Percentiles rank a stretch among this genome's conserved stretches.
Conservation (phyloP, 345 rosid genomes). For the Euphorbia pulcherrima region DNA sequence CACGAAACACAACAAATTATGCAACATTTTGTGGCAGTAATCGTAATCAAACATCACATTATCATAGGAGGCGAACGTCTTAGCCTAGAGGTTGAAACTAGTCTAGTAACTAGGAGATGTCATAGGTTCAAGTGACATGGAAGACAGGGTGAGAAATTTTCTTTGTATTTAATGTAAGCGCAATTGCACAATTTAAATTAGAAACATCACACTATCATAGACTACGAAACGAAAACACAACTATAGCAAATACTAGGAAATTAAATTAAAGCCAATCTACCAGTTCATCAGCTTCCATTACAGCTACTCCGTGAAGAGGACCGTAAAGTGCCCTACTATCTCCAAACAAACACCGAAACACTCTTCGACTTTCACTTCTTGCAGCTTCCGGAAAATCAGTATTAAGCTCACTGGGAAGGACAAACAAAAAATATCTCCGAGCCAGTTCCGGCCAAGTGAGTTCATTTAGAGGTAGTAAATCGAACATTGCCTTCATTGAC, state of each 20-base stretch:
- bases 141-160: no score
- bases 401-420: conserved; percentile 32
- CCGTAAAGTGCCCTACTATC: conserved; percentile 23
- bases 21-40: background rate
- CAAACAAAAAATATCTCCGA: conserved; percentile 29
- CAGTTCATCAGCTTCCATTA: conserved; percentile 41
- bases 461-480: conserved; percentile 34
- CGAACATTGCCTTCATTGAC: conserved; percentile 32
- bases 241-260: conserved; percentile 22
- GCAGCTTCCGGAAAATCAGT: conserved; percentile 30
- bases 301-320: conserved; percentile 32
- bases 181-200: no score
- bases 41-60: background rate
- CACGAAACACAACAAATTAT: background rate
- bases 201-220: background rate
- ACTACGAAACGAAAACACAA: conserved; percentile 4
- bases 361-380: conserved; percentile 30
- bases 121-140: no score
- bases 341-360: conserved; percentile 31
- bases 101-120: no score
- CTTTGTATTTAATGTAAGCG: no score
- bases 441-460: conserved; percentile 43
- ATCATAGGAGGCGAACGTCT: no score
- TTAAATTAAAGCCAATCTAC: conserved; percentile 40
- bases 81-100: no score